These are phyloP conservation scores for Rubia yunnanensis DNA, from an alignment of 257 asterid genomes.

Conservation along the genomic window DNA sequence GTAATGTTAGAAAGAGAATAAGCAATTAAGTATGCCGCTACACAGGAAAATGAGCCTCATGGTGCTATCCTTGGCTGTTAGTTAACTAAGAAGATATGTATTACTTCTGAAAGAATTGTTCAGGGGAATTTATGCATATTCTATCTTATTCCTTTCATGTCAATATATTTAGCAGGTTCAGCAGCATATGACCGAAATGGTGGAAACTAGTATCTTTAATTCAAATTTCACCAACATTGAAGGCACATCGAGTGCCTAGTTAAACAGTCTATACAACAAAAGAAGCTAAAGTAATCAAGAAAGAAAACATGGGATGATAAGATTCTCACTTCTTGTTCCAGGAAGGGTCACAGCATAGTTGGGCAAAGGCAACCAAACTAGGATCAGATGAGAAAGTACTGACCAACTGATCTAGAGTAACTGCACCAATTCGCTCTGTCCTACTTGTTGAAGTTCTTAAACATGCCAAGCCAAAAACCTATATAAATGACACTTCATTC, in stretches of 20 bases:
- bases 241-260: background rate
- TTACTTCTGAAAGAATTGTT: background rate
- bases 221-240: background rate
- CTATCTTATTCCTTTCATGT: background rate
- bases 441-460: constrained; percentile 32
- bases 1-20: background rate
- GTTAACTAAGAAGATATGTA: background rate
- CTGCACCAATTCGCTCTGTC: constrained; percentile 40
- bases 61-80: background rate
- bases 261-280: background rate
- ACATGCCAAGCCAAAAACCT: constrained; percentile 72
- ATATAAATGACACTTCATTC: constrained; percentile 18
- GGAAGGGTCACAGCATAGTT: constrained; percentile 71
- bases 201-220: background rate
- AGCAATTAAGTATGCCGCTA: background rate
- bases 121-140: background rate
- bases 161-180: background rate
- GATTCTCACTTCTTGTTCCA: constrained; percentile 64
- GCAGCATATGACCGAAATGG: background rate
- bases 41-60: background rate
- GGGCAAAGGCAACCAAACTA: constrained; percentile 91
- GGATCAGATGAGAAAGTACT: constrained; percentile 92
- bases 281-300: background rate
- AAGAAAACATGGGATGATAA: background rate
- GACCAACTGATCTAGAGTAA: constrained; percentile 79